Base-by-base conservation (phyloP, 495 filamentous ascomycete genomes). In the Penicillium bovifimosum region DNA sequence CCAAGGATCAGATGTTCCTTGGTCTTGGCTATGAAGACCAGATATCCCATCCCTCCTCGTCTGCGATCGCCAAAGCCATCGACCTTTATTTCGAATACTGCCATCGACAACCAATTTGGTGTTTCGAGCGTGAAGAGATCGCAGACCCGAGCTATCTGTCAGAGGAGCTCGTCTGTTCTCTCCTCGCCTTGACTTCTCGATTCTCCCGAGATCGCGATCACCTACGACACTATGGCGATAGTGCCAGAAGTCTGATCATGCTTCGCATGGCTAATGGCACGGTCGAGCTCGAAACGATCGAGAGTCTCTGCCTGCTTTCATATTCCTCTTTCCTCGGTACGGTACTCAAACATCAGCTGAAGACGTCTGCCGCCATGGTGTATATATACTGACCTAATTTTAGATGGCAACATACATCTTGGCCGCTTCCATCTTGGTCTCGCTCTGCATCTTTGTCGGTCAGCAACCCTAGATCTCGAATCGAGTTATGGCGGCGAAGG, bases 71-170 rank as follows among this genome's bases (percentile, higher is more conserved):
- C 11, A 63, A 60, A 36, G 68, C 64, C 6, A 62, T 76, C 18
- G 66, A 70, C 39, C 61, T 73, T 7, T 77, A 77, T 41, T 72
- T 76, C 27, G 64, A 72, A 47, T 74, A 69, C 44, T 77, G 74
- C 43, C 73, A 77, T 51, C 58, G 74, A 39, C 74, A 77, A 41
- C 74, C 74, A 11, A 69, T 77, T 34, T 77, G 74, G 74, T 75
- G 73, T 41, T 71, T 77, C 40, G 70, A 76, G 31, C 64, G 67
- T 1, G 68, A 76, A 44, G 71, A 76, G 35, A 58, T 75, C 14
- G 66, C 59, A 11, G 66, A 74, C n/a, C 56, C 62, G 16, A 65
- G 61, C 24, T 62, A 54, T 18, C 53, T 71, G 6, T 64, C 70
- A 0, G 69, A 77, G 18, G 74, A 77, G 44, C 66, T 77, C 0